A percentile compares a stretch with the other conserved stretches of the same genome.
phyloP scores from a whole-genome alignment of 2,329 filamentous ascomycete species.

The Ophiostoma fasciatum region DNA sequence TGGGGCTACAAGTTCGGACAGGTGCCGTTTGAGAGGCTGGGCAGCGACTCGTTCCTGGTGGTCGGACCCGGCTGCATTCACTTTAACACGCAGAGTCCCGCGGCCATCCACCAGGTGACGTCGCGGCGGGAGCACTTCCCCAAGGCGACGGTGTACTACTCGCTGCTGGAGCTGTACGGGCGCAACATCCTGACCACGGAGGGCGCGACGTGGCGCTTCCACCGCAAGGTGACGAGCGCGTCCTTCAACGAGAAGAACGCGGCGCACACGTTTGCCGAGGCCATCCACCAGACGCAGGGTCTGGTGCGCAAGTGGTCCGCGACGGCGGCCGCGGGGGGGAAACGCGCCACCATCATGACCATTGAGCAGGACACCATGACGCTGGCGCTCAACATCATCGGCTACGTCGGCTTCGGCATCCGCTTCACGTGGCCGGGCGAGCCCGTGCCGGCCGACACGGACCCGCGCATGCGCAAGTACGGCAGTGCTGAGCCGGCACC shows the following conservation, averaged over 20 bases:
- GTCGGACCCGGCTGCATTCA: slow-evolving; percentile 40
- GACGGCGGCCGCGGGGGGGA: slow-evolving; percentile 20
- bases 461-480: slow-evolving; percentile 33
- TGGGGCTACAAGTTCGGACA: slow-evolving; percentile 43
- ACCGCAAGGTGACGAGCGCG: slow-evolving; percentile 56
- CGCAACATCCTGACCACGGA: slow-evolving; percentile 59
- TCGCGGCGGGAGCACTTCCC: slow-evolving; percentile 55
- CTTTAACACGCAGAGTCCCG: slow-evolving; percentile 46
- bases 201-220: slow-evolving; percentile 53
- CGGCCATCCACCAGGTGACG: slow-evolving; percentile 50
- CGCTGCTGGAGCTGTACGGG: slow-evolving; percentile 49
- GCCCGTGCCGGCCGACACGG: slow-evolving; percentile 25
- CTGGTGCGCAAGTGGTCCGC: slow-evolving; percentile 42
- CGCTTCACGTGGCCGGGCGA: slow-evolving; percentile 49
- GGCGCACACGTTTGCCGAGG: slow-evolving; percentile 45
- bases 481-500: slow-evolving; percentile 27
- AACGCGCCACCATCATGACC: slow-evolving; percentile 32
- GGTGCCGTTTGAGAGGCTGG: slow-evolving; percentile 40
- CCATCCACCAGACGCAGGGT: slow-evolving; percentile 45
- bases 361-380: slow-evolving; percentile 52
- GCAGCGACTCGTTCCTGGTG: slow-evolving; percentile 46
- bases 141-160: slow-evolving; percentile 48
- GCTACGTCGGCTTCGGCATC: slow-evolving; percentile 58
- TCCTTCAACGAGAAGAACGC: slow-evolving; percentile 69
- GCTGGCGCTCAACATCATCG: slow-evolving; percentile 39